Conservation (phyloP, 2,329 filamentous ascomycete species). For the Purpureocillium takamizusanense region DNA sequence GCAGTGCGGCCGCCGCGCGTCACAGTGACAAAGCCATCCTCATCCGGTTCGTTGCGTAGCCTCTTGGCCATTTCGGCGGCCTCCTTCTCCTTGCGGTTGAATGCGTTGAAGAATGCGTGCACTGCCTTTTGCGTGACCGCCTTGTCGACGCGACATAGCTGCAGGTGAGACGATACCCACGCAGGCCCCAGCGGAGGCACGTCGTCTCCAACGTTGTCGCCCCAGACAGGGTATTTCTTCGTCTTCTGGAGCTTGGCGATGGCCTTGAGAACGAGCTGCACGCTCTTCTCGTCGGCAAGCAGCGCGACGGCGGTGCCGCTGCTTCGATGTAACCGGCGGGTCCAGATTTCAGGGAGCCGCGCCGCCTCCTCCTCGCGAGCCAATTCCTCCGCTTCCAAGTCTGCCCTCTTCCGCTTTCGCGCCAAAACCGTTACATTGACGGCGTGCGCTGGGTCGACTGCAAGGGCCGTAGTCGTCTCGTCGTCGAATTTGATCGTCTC, state of each 20-base stretch:
- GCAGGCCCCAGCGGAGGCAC: slow-evolving; percentile 47
- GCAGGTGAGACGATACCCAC: slow-evolving; percentile 58
- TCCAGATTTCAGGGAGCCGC: slow-evolving; percentile 64
- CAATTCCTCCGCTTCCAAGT: slow-evolving; percentile 46
- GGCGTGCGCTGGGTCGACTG: slow-evolving; percentile 40
- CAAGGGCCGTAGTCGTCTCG: slow-evolving; percentile 33
- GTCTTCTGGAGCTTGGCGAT: slow-evolving; percentile 51
- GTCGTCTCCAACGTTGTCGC: slow-evolving; percentile 46
- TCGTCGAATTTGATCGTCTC: slow-evolving; percentile 70
- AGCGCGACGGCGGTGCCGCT: slow-evolving; percentile 74
- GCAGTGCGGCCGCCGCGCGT: slow-evolving; percentile 66
- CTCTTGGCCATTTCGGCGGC: slow-evolving; percentile 52
- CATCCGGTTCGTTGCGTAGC: slow-evolving; percentile 73
- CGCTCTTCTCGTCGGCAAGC: slow-evolving; percentile 75
- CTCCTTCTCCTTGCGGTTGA: slow-evolving; percentile 60
- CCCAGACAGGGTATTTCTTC: slow-evolving; percentile 60
- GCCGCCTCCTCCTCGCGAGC: slow-evolving; percentile 48
- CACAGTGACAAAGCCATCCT: slow-evolving; percentile 93
- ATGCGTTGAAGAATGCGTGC: slow-evolving; percentile 81
- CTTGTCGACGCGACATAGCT: slow-evolving; percentile 61
- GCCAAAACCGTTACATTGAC: slow-evolving; percentile 23
- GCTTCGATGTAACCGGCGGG: slow-evolving; percentile 58
- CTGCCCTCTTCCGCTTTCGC: slow-evolving; percentile 31
- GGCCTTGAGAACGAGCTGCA: slow-evolving; percentile 70
- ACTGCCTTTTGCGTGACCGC: slow-evolving; percentile 61